Conservation (phyloP, 257 asterid species). For the Lycium barbarum region DNA sequence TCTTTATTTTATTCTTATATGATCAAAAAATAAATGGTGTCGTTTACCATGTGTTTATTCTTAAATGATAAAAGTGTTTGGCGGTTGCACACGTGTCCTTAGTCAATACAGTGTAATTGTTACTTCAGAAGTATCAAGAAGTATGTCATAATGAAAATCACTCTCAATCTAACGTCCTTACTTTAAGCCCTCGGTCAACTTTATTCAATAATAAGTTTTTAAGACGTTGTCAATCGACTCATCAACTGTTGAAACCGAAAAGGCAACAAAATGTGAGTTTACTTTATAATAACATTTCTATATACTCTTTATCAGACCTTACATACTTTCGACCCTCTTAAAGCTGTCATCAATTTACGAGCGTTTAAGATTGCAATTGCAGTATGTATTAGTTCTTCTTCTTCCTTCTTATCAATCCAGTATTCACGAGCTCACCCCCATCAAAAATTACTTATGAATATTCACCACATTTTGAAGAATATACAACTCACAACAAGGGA, state of each 20-base stretch:
- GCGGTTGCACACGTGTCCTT: background rate
- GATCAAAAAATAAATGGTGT: background rate
- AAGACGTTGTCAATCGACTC: background rate
- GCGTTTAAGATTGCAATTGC: background rate
- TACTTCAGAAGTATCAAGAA: background rate
- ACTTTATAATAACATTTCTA: constrained; percentile 1
- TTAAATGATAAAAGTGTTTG: background rate
- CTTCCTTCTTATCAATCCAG: background rate
- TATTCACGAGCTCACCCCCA: background rate
- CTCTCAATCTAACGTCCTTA: constrained; percentile 2
- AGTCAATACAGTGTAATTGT: background rate
- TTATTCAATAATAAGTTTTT: background rate
- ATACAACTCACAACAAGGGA: constrained; percentile 28
- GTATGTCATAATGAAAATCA: constrained; percentile 14
- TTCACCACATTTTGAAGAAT: background rate
- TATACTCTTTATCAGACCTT: background rate
- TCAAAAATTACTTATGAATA: background rate
- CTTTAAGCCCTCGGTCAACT: background rate
- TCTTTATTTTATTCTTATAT: background rate
- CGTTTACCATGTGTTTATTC: background rate
- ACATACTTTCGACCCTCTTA: background rate
- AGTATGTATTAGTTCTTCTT: constrained; percentile 5
- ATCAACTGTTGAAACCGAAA: constrained; percentile 14
- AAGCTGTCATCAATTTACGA: background rate
- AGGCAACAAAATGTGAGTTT: constrained; percentile 14